Evolutionary conservation across 352 stramenopile species (phyloP).

Genomic region (Pythium brassicae): DNA sequence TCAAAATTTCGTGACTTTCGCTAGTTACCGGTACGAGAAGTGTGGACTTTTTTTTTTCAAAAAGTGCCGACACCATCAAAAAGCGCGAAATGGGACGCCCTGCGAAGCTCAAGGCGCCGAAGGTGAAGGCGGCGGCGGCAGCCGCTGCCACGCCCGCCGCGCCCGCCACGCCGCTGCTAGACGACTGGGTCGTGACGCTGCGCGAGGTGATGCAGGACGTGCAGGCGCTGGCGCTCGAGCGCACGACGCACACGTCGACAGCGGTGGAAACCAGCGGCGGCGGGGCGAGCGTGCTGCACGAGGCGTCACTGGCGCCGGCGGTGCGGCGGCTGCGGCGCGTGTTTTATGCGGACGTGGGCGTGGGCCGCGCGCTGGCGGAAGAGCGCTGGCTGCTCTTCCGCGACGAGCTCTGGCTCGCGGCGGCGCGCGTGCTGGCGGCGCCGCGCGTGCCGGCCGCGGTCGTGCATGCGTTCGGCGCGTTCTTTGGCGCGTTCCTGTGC

Average conservation of each 20-base stretch:
- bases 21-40: too few relatives aligned
- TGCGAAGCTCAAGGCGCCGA: neutral
- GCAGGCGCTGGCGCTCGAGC: constrained; percentile 56
- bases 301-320: constrained; percentile 33
- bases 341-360: constrained; percentile 44
- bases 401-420: constrained; percentile 53
- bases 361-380: constrained; percentile 33
- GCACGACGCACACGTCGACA: constrained; percentile 20
- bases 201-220: constrained; percentile 66
- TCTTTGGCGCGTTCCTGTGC: constrained; percentile 48
- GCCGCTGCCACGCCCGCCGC: neutral
- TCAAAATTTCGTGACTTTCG: too few relatives aligned
- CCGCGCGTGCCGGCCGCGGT: constrained; percentile 38
- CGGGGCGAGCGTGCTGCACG: neutral
- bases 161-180: constrained; percentile 11
- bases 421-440: constrained; percentile 44
- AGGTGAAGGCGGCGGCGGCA: neutral
- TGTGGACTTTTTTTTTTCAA: too few relatives aligned
- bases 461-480: constrained; percentile 38
- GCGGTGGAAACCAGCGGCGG: constrained; percentile 24
- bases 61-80: too few relatives aligned
- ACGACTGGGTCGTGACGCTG: constrained; percentile 50
- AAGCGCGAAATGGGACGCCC: neutral
- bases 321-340: constrained; percentile 45
- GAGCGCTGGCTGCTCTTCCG: constrained; percentile 59